Base-by-base conservation (phyloP, 2,329 filamentous ascomycete species). In the Rutstroemia sp. region DNA sequence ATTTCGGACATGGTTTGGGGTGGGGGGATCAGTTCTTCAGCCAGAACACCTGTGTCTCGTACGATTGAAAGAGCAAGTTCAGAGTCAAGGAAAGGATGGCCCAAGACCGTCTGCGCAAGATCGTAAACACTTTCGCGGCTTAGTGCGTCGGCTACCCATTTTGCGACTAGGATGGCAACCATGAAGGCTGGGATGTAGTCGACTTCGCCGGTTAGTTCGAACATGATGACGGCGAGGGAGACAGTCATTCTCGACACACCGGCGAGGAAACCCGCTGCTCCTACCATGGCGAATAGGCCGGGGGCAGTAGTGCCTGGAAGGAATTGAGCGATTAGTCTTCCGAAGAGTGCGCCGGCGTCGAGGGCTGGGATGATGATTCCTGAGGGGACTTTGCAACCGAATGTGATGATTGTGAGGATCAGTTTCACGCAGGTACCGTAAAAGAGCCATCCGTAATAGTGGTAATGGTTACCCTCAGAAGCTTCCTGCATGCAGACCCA, bases 241-340 rank as follows among this genome's bases (percentile, higher is more conserved):
- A 82, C 77, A 0, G 80, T 82, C 79, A 82, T 82, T 39, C 80
- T 71, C 10, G 75, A 77, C 1, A 83, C 79, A 5, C 80, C 80
- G 0, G 79, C 80, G 0, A 83, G 74, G 63, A 83, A 83, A 0
- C 79, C 79, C 3, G 77, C 79, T 0, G 80, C 76, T 1, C 79
- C 80, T 9, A 83, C 79, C 77, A 83, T 81, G 54, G 80, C 80
- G 65, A 82, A 82, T 52, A 83, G 81, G 2, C 80, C 79, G 0
- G 81, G 79, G 10, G 16, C 39, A 1, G 77, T 79, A 18, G 79
- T 78, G 7, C 63, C 61, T 0, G 62, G 63, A 6, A 72, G 61
- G 16, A 69, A 47, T 55, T 72, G 71, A 69, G 59, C 80, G 1
- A 82, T 63, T 3, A 83, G 71, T 3, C 80, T 74, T 3, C 81